phyloP scores from a whole-genome alignment of 768 basidiomycete genomes.

The Amanita exitialis region DNA sequence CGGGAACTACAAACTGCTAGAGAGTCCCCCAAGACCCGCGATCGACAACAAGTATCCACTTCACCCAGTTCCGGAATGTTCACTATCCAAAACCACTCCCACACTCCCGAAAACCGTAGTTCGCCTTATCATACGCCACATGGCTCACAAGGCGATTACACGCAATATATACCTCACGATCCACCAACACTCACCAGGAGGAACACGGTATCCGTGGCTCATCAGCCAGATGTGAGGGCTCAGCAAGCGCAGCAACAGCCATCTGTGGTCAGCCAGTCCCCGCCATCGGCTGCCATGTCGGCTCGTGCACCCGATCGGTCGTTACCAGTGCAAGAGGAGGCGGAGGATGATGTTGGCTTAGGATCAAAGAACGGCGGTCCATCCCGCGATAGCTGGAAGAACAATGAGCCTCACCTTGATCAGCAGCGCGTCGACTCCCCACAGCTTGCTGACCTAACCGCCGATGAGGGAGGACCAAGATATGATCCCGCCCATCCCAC shows the following conservation, averaged over 20 bases:
- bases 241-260: slow-evolving; percentile 17
- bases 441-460: slow-evolving; percentile 35
- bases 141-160: slow-evolving; percentile 30
- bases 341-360: slow-evolving; percentile 48
- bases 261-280: slow-evolving; percentile 38
- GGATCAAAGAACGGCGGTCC: slow-evolving; percentile 21
- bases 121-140: slow-evolving; percentile 35
- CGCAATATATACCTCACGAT: slow-evolving; percentile 39
- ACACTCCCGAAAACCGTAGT: slow-evolving; percentile 42
- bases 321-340: slow-evolving; percentile 69
- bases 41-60: slow-evolving; percentile 31
- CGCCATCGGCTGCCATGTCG: slow-evolving; percentile 41
- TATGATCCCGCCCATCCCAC: slow-evolving; percentile 1
- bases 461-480: slow-evolving; percentile 17
- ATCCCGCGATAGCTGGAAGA: slow-evolving; percentile 22
- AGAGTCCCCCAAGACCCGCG: slow-evolving; percentile 34
- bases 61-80: slow-evolving; percentile 18
- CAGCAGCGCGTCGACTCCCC: slow-evolving; percentile 2
- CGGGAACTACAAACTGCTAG: slow-evolving; percentile 30
- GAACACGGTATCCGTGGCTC: slow-evolving; percentile 12
- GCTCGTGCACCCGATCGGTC: slow-evolving; percentile 62
- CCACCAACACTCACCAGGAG: slow-evolving; percentile 24
- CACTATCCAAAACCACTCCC: slow-evolving; percentile 27
- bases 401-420: slow-evolving; percentile 12
- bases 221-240: not conserved